A percentile compares a stretch with the other conserved stretches of the same genome.
These are phyloP conservation scores for Aureobasidium melanogenum DNA, from an alignment of 2,329 filamentous ascomycete genomes.

Conservation along the genomic window DNA sequence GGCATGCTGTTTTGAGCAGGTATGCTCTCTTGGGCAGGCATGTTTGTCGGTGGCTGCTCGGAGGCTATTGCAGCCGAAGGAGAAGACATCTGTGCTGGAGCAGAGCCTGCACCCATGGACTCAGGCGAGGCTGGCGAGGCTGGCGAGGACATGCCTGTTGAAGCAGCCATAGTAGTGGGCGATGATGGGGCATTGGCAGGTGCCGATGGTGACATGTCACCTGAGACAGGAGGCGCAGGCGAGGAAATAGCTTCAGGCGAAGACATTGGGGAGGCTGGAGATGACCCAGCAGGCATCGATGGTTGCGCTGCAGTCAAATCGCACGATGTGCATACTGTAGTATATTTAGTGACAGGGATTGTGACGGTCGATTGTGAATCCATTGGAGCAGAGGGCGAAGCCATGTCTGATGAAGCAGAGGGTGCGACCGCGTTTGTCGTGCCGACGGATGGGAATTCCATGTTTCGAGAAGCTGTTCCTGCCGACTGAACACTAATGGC, in stretches of 20 bases:
- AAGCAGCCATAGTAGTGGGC: not conserved
- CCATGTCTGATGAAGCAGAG: not conserved
- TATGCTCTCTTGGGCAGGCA: not conserved
- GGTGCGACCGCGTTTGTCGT: not conserved
- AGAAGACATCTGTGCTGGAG: not conserved
- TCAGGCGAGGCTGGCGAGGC: not conserved
- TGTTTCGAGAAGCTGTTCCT: not conserved
- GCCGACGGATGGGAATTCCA: conserved; percentile 1
- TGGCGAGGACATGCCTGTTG: not conserved
- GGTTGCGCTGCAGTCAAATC: not conserved
- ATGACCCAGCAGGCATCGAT: not conserved
- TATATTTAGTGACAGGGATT: not conserved
- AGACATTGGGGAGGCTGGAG: not conserved
- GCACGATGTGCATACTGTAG: not conserved
- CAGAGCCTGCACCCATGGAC: not conserved
- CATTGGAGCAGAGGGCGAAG: not conserved
- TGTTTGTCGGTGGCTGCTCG: not conserved
- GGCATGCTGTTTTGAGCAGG: not conserved
- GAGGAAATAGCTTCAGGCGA: not conserved
- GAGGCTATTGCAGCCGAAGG: not conserved
- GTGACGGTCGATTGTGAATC: not conserved
- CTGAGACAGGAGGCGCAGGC: not conserved
- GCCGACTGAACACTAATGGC: not conserved
- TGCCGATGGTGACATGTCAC: not conserved
- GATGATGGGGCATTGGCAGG: not conserved